Percentiles rank a stretch among this genome's conserved stretches.
Conservation (phyloP, 2,329 filamentous ascomycete species). For the Lasiodiplodia sp. region DNA sequence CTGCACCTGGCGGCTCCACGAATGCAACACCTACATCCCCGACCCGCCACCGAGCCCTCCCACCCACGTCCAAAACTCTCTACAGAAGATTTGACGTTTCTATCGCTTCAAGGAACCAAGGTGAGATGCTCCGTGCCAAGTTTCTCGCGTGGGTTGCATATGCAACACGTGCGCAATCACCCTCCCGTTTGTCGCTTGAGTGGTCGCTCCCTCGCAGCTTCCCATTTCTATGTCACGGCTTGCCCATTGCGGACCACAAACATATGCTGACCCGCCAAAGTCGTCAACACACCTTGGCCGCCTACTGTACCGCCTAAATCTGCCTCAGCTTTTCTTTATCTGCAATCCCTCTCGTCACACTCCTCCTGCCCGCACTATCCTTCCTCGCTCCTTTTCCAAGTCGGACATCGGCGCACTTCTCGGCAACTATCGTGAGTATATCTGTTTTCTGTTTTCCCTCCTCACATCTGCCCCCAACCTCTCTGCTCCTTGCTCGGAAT, state of each 20-base stretch:
- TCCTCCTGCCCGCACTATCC: background rate
- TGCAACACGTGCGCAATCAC: slow-evolving; percentile 7
- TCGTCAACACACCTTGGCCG: background rate
- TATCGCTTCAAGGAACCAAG: background rate
- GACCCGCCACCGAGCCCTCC: background rate
- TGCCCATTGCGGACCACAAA: background rate
- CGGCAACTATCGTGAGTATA: background rate
- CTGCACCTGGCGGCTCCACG: background rate
- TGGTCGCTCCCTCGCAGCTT: slow-evolving; percentile 1
- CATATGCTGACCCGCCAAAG: background rate
- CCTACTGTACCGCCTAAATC: background rate
- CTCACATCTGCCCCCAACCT: background rate
- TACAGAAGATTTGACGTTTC: slow-evolving; percentile 1
- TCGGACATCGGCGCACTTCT: background rate
- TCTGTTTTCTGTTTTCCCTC: background rate
- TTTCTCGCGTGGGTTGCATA: background rate
- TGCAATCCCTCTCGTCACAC: background rate
- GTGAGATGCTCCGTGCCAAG: slow-evolving; percentile 5
- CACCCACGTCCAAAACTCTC: background rate
- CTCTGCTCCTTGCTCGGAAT: slow-evolving; percentile 3
- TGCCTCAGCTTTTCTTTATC: slow-evolving; percentile 2
- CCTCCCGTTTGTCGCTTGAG: slow-evolving; percentile 4
- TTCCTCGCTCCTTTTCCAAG: background rate
- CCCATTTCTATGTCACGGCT: background rate
- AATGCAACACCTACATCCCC: slow-evolving; percentile 10